Evolutionary conservation across 331 rosid species (phyloP), one percentile per base, ranked within the genome.

Genomic region (Cydonia oblonga): DNA sequence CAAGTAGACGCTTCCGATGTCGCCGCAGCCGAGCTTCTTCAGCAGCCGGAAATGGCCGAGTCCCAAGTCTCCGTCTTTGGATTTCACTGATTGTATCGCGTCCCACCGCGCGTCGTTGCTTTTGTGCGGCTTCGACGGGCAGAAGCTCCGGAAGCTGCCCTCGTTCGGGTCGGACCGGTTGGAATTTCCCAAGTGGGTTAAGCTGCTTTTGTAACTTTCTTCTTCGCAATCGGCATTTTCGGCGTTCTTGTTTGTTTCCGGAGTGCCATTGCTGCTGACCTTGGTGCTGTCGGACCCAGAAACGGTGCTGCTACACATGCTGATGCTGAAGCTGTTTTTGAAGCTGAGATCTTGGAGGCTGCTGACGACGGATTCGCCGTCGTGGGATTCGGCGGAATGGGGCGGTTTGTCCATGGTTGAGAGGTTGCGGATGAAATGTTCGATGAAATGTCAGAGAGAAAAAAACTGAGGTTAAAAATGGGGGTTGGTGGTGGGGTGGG

Each of bases 1-100:
- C 78, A 86, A 62, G 72, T 86, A 86, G 19, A 86, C 88, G 33
- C 88, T 84, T 66, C 90, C 88, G 23, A 86, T 86, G 69, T 86
- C 90, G 23, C 90, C 90, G 66, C 79, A 77, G 13, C 90, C 90
- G 12, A 86, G 86, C 85, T 86, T 86, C 81, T 86, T 84, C 88
- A 86, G 14, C 16, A 86, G 88, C 80, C 81, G 71, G 76, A 86
- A 86, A 66, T 86, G 76, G 13, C 81, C 84, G 66, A 86, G 69
- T 16, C 86, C 83, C 79, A 86, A 76, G 68, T 76, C 77, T 60
- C 81, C 86, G 35, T 76, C 74, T 77, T 79, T 81, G 4, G 44
- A 75, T 57, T 77, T 86, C 68, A 75, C 74, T 9, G 69, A 52
- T 25, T 79, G 90, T 25, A 86, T 81, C 28, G 86, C 80, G n/a